Evolutionary conservation across 1,284 basidiomycete species (phyloP).

Genomic region (Rhodotorula sp.): DNA sequence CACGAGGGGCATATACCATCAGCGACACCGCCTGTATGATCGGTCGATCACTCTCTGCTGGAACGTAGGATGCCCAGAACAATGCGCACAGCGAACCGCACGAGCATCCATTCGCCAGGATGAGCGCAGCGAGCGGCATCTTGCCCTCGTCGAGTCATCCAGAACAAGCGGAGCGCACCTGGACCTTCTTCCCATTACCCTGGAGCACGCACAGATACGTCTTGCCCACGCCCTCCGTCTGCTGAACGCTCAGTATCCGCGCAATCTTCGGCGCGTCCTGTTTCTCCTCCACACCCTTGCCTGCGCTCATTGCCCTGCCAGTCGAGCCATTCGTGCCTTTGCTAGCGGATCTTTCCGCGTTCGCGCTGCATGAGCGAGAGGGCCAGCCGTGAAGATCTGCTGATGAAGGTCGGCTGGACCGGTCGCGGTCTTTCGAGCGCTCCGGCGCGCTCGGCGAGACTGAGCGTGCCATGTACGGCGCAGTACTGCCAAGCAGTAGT

Average conservation of each 20-base stretch:
- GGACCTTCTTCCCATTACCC: constrained; percentile 8
- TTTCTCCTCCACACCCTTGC: not conserved
- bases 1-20: not conserved
- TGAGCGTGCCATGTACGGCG: not conserved
- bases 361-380: not conserved
- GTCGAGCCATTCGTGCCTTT: not conserved
- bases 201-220: not conserved
- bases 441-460: not conserved
- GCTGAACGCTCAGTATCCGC: constrained; percentile 2
- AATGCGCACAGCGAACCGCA: not conserved
- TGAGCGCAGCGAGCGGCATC: not conserved
- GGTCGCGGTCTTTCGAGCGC: not conserved
- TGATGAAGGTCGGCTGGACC: not conserved
- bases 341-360: no score
- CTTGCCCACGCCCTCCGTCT: not conserved
- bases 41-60: not conserved
- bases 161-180: not conserved
- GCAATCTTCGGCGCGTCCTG: not conserved
- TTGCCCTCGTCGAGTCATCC: not conserved
- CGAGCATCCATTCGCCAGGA: not conserved
- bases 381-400: not conserved
- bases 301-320: not conserved
- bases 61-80: not conserved
- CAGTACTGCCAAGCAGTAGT: no score
- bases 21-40: not conserved